Percentiles rank a stretch among this genome's conserved stretches.
Evolutionary conservation across 2,329 filamentous ascomycete genomes (phyloP).

Genomic region (Daldinia sp.): DNA sequence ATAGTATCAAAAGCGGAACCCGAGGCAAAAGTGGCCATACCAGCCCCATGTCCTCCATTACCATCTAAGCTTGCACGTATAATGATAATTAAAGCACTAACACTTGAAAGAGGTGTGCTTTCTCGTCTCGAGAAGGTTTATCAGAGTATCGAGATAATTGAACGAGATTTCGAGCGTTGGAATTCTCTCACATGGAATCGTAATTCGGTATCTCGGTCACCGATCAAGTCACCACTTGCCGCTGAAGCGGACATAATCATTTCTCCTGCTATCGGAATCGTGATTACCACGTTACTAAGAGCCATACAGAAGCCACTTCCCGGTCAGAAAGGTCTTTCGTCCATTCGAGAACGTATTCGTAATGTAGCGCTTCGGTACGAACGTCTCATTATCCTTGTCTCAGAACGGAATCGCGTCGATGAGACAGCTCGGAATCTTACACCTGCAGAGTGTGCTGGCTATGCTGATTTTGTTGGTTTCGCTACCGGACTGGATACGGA

Average conservation of each 20-base stretch:
- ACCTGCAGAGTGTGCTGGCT: slow-evolving; percentile 58
- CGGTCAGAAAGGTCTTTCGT: slow-evolving; percentile 62
- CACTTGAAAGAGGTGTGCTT: slow-evolving; percentile 61
- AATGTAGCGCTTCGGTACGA: slow-evolving; percentile 72
- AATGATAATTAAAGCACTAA: slow-evolving; percentile 65
- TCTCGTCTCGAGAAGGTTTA: slow-evolving; percentile 63
- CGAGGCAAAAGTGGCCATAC: slow-evolving; percentile 4
- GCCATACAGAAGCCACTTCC: slow-evolving; percentile 79
- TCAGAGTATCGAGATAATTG: slow-evolving; percentile 65
- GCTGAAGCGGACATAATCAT: slow-evolving; percentile 79
- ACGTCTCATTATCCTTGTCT: slow-evolving; percentile 74
- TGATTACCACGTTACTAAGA: slow-evolving; percentile 78
- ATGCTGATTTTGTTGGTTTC: slow-evolving; percentile 66
- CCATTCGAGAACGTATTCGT: slow-evolving; percentile 67
- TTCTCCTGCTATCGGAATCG: slow-evolving; percentile 75
- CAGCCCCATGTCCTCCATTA: slow-evolving; percentile 42
- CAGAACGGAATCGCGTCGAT: slow-evolving; percentile 60
- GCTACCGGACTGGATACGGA: slow-evolving; percentile 55
- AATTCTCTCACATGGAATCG: slow-evolving; percentile 53
- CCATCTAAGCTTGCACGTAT: slow-evolving; percentile 15
- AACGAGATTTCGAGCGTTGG: slow-evolving; percentile 67
- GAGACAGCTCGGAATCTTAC: slow-evolving; percentile 57
- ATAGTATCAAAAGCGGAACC: neutral
- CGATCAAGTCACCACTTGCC: slow-evolving; percentile 55
- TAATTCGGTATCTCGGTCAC: slow-evolving; percentile 51